Base-by-base conservation (phyloP, 192 early-diverging fungal species). In the Chytriomyces hyalinus region DNA sequence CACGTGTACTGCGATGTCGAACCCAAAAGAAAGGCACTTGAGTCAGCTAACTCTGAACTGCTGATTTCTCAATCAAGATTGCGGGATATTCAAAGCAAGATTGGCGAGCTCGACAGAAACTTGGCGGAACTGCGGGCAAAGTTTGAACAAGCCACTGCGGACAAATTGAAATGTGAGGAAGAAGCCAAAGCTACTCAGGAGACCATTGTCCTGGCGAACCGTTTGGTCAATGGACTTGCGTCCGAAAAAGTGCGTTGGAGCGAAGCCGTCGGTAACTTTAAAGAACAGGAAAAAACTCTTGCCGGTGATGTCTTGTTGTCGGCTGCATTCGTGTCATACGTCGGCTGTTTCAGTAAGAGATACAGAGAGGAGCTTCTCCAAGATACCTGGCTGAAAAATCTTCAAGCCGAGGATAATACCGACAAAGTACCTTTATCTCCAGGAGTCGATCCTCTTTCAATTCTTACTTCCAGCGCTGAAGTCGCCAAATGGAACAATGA, bases 171-270 rank as follows among this genome's bases (percentile, higher is more conserved):
- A 26, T 91, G 90, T 83, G 88, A 90, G 75, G 88, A 90, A 68
- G 90, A 90, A 77, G 90, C 90, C 1, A 80, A 84, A 46, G 65
- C 85, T n/a, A 91, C 90, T 20, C 87, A 90, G 61, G 90, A 87
- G 24, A 90, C 88, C 49, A 91, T 91, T 70, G 81, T 86, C 11
- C 82, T 91, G 22, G 90, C 90, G 0, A 91, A 91, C 71, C 80
- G 90, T 78, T 83, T 91, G 10, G 90, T 91, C 7, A 86, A 86
- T 65, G 90, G 90, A 49, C 78, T 91, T n/a, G 88, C 88, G 6
- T 90, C 88, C 10, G 90, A 91, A 80, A 91, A 91, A 75, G 85
- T 90, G 22, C 88, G 90, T 73, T 91, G 90, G 90, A 90, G 89
- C 66, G 83, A 87, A 77, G 87, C 87, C 13, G 88, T 90, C 4